Percentiles rank a stretch among this genome's conserved stretches.
Conservation (phyloP, 352 stramenopile species). For the Globisporangium spiculum region DNA sequence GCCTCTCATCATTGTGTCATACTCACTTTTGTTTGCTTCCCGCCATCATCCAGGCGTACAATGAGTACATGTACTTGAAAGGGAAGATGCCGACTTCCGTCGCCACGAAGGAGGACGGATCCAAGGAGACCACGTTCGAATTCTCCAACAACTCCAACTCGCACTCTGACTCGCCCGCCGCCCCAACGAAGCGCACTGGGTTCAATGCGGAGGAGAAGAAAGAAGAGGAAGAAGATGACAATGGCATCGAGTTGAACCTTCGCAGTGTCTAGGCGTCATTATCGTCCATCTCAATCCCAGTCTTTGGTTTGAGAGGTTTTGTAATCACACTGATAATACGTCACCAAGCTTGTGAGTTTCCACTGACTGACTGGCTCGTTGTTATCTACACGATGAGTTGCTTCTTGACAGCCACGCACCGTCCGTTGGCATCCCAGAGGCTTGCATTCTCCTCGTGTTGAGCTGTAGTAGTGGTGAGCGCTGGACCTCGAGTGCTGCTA, state of each 20-base stretch:
- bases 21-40: not conserved
- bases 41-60: conserved; percentile 39
- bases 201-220: conserved; percentile 23
- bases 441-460: conserved; percentile 2
- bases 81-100: conserved; percentile 64
- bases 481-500: not conserved
- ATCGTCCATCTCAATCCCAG: not conserved
- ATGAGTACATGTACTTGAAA: conserved; percentile 84
- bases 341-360: not conserved
- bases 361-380: conserved; percentile 2
- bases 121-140: conserved; percentile 75
- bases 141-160: conserved; percentile 60
- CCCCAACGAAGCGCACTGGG: conserved; percentile 2
- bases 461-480: not conserved
- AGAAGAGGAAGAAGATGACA: conserved; percentile 24
- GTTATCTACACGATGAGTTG: conserved; percentile 2
- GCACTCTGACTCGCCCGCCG: conserved; percentile 17
- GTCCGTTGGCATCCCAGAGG: not conserved
- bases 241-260: conserved; percentile 33
- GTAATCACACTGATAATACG: not conserved
- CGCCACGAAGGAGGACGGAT: conserved; percentile 47
- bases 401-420: not conserved
- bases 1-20: not conserved
- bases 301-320: not conserved
- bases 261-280: conserved; percentile 23